Percentiles rank a stretch among this genome's conserved stretches.
phyloP scores from a whole-genome alignment of 2,329 filamentous ascomycete genomes.

The Drechslera avenae region DNA sequence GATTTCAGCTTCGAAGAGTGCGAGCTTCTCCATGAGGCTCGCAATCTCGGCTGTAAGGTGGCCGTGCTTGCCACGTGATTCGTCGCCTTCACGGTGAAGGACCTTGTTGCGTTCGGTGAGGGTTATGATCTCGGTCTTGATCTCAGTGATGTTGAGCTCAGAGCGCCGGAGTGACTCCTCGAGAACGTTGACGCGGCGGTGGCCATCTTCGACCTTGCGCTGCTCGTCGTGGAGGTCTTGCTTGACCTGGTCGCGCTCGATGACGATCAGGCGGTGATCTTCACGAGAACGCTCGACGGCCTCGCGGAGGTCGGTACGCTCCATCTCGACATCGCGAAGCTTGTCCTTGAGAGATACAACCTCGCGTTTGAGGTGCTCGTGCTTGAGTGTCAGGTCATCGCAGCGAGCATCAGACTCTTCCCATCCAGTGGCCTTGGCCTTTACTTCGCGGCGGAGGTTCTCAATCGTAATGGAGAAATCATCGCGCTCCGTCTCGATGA shows the following conservation, averaged over 20 bases:
- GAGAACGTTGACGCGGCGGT: constrained; percentile 22
- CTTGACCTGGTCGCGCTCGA: constrained; percentile 32
- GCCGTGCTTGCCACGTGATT: constrained; percentile 21
- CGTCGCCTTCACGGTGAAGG: constrained; percentile 23
- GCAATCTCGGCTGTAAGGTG: constrained; percentile 20
- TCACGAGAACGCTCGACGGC: constrained; percentile 24
- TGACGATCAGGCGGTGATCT: constrained; percentile 25
- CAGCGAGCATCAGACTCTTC: constrained; percentile 30
- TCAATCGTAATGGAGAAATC: constrained; percentile 27
- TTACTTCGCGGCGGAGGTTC: constrained; percentile 29
- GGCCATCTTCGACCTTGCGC: constrained; percentile 21
- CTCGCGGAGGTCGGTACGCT: constrained; percentile 26
- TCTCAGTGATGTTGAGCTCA: constrained; percentile 20
- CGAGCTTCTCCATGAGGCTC: constrained; percentile 21
- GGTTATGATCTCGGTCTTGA: constrained; percentile 21
- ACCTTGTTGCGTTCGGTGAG: constrained; percentile 28
- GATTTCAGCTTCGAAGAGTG: constrained; percentile 29
- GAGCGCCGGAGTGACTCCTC: constrained; percentile 30
- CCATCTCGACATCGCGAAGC: constrained; percentile 23
- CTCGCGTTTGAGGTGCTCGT: constrained; percentile 32
- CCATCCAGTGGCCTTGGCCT: constrained; percentile 23
- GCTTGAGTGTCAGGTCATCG: constrained; percentile 26
- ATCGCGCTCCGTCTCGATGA: constrained; percentile 28
- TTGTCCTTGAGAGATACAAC: constrained; percentile 33
- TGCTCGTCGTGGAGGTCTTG: constrained; percentile 29